These are phyloP conservation scores for Triticum aestivum DNA, from an alignment of 176 grass and related monocot genomes.

Conservation along the genomic window DNA sequence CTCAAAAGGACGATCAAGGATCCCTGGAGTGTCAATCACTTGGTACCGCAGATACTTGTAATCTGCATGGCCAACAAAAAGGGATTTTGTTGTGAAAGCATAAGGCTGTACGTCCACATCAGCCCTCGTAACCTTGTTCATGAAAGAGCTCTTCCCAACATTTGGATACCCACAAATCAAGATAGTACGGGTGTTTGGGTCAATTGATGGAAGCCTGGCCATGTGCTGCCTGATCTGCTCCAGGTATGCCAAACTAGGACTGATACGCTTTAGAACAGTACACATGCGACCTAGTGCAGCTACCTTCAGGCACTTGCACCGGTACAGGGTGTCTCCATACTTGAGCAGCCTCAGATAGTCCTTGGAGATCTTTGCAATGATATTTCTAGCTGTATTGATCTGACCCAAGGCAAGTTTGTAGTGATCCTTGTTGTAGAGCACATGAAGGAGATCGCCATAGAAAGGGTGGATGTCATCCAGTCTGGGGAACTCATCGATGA, in stretches of 20 bases:
- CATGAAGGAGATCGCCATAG: conserved; percentile 69
- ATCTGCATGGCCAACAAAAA: conserved; percentile 76
- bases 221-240: conserved; percentile 77
- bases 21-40: conserved; percentile 84
- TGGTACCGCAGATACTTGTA: conserved; percentile 83
- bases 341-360: conserved; percentile 74
- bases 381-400: conserved; percentile 70
- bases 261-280: conserved; percentile 66
- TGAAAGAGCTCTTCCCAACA: conserved; percentile 62
- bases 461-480: conserved; percentile 74
- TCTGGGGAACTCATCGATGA: conserved; percentile 70
- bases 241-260: conserved; percentile 75
- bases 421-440: conserved; percentile 85
- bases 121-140: conserved; percentile 79
- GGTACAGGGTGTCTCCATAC: conserved; percentile 65
- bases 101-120: conserved; percentile 77
- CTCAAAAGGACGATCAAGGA: conserved; percentile 68
- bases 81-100: conserved; percentile 58
- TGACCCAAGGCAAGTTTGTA: conserved; percentile 84
- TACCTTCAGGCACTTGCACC: conserved; percentile 76
- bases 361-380: conserved; percentile 70
- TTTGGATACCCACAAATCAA: conserved; percentile 65
- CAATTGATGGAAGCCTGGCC: conserved; percentile 75
- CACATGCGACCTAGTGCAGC: conserved; percentile 65
- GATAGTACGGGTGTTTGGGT: conserved; percentile 65